Conservation (phyloP, 345 rosid genomes). For the Arabidopsis suecica region DNA sequence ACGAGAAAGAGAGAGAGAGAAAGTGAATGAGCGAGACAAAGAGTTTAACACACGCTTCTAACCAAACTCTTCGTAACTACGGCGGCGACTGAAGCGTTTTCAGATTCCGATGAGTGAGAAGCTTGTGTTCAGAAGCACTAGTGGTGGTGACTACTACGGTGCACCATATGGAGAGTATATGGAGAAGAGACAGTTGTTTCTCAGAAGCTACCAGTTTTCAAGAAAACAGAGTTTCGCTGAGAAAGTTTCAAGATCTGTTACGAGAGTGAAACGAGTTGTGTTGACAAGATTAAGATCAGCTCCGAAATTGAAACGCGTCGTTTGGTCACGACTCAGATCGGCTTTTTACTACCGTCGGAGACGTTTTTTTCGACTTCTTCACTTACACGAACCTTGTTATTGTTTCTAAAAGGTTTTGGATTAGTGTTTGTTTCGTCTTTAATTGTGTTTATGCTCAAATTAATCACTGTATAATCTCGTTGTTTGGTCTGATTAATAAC, state of each 20-base stretch:
- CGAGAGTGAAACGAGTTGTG: slow-evolving; percentile 53
- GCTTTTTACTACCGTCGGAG: slow-evolving; percentile 52
- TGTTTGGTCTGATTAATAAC: not conserved
- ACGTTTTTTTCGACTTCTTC: slow-evolving; percentile 58
- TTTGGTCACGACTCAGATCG: slow-evolving; percentile 57
- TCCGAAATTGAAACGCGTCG: slow-evolving; percentile 53
- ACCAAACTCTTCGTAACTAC: slow-evolving; percentile 2
- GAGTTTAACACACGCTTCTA: slow-evolving; percentile 29
- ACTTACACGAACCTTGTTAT: slow-evolving; percentile 40
- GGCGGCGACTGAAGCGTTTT: not conserved
- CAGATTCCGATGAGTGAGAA: slow-evolving; percentile 41
- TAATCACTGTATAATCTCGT: slow-evolving; percentile 16
- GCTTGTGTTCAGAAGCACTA: slow-evolving; percentile 18
- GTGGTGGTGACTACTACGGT: not conserved
- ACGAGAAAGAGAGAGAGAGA: slow-evolving; percentile 8
- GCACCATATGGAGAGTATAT: slow-evolving; percentile 43
- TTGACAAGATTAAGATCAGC: slow-evolving; percentile 56
- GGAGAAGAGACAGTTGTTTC: slow-evolving; percentile 84
- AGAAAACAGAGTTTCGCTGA: slow-evolving; percentile 60
- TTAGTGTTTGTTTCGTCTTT: not conserved
- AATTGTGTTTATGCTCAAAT: not conserved
- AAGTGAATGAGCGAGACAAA: no score
- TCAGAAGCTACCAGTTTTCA: slow-evolving; percentile 79
- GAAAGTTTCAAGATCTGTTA: slow-evolving; percentile 51
- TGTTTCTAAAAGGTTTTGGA: slow-evolving; percentile 36